A percentile compares a stretch with the other conserved stretches of the same genome.
Evolutionary conservation across 148 eudicot species (phyloP).

Genomic region (Chenopodium berlandieri): DNA sequence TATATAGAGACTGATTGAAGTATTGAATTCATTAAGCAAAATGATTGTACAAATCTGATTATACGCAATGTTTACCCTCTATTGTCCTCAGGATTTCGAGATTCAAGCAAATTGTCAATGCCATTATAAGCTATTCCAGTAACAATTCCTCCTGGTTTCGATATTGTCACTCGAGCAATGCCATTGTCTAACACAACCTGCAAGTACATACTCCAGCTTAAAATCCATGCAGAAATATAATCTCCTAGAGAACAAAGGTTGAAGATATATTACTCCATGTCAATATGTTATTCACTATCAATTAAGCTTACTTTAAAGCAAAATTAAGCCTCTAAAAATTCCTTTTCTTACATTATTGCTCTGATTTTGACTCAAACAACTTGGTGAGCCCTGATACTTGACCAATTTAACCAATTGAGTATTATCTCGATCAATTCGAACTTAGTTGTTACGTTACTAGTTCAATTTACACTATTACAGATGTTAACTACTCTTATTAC

Average conservation of each 20-base stretch:
- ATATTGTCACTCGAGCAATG: slow-evolving; percentile 61
- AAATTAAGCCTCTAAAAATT: background rate
- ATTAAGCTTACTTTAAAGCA: background rate
- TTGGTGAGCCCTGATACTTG: background rate
- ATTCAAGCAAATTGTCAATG: slow-evolving; percentile 77
- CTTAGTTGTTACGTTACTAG: background rate
- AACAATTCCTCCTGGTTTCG: slow-evolving; percentile 78
- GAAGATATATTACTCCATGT: background rate
- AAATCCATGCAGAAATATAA: background rate
- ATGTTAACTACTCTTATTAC: background rate
- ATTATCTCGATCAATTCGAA: background rate
- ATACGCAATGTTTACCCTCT: slow-evolving; percentile 60
- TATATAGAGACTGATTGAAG: too few relatives aligned
- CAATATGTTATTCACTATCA: background rate
- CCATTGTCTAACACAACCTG: slow-evolving; percentile 88
- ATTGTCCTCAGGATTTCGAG: slow-evolving; percentile 50
- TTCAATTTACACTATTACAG: background rate
- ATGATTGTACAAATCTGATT: background rate
- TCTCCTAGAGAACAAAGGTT: background rate
- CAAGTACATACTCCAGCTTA: slow-evolving; percentile 13
- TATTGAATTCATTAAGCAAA: background rate
- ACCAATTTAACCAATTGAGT: background rate
- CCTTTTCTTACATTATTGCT: background rate
- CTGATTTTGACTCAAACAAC: background rate
- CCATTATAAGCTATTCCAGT: slow-evolving; percentile 69